These are phyloP conservation scores for Clitocybe nebularis DNA, from an alignment of 1,284 basidiomycete genomes.

Conservation along the genomic window DNA sequence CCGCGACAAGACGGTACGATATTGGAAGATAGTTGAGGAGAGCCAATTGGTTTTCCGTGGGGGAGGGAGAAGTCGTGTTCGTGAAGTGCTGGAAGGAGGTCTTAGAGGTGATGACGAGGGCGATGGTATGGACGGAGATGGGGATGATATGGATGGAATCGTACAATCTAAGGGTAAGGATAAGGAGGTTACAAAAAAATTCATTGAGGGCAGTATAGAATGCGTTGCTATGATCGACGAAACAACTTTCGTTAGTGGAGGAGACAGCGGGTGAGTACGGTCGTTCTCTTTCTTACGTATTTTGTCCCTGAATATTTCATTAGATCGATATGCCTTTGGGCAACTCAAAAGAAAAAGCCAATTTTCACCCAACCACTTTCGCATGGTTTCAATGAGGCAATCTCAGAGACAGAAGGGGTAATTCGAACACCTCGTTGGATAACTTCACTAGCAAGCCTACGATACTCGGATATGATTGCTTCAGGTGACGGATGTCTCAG, in stretches of 20 bases:
- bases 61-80: conserved; percentile 75
- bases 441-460: conserved; percentile 76
- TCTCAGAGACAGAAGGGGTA: conserved; percentile 70
- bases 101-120: conserved; percentile 57
- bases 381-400: conserved; percentile 77
- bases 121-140: conserved; percentile 30
- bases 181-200: conserved; percentile 44
- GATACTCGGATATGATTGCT: conserved; percentile 89
- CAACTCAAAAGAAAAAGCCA: conserved; percentile 94
- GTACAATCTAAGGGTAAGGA: conserved; percentile 24
- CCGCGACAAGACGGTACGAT: conserved; percentile 88
- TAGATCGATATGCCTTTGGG: conserved; percentile 91
- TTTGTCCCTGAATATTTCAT: conserved; percentile 7
- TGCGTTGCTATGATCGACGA: conserved; percentile 95
- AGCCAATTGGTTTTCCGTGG: conserved; percentile 95
- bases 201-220: conserved; percentile 89
- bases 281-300: conserved; percentile 2
- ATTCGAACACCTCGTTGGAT: conserved; percentile 87
- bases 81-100: conserved; percentile 81
- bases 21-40: conserved; percentile 97
- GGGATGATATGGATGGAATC: conserved; percentile 34
- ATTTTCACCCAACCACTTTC: conserved; percentile 81
- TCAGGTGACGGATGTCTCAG: conserved; percentile 55
- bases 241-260: conserved; percentile 87
- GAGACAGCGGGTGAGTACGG: conserved; percentile 81